A percentile compares a stretch with the other conserved stretches of the same genome.
These are phyloP conservation scores for Mycena sanguinolenta DNA, from an alignment of 768 basidiomycete species.

Conservation along the genomic window DNA sequence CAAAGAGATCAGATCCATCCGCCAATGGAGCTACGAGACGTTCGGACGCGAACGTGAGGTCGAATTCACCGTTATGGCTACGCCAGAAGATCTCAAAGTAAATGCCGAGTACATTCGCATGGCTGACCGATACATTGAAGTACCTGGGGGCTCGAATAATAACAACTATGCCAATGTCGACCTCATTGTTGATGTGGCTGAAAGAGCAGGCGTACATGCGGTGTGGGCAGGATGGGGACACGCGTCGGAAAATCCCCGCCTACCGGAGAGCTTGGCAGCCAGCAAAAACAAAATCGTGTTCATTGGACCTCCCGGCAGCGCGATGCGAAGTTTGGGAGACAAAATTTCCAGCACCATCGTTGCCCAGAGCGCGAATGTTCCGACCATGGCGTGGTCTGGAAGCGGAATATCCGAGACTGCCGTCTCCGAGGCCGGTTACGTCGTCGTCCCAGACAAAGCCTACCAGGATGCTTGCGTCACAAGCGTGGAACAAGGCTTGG, in stretches of 20 bases:
- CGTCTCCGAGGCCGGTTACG: slow-evolving; percentile 88
- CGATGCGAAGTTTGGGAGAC: slow-evolving; percentile 99
- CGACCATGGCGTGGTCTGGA: slow-evolving; percentile 99
- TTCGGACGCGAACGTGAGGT: slow-evolving; percentile 96
- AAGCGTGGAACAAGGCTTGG: slow-evolving; percentile 87
- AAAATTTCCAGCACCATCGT: slow-evolving; percentile 99
- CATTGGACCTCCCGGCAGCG: slow-evolving; percentile 98
- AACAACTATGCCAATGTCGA: slow-evolving; percentile 99
- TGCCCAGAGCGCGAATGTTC: slow-evolving; percentile 95
- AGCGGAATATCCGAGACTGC: slow-evolving; percentile 91
- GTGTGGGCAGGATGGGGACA: slow-evolving; percentile 99
- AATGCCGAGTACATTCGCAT: slow-evolving; percentile 99
- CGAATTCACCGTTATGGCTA: slow-evolving; percentile 99
- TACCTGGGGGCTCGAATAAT: slow-evolving; percentile 98
- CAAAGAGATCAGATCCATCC: slow-evolving; percentile 98
- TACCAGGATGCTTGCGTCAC: slow-evolving; percentile 92
- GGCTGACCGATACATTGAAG: slow-evolving; percentile 99
- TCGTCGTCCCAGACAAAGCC: slow-evolving; percentile 92
- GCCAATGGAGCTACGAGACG: slow-evolving; percentile 99
- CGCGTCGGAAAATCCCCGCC: slow-evolving; percentile 97
- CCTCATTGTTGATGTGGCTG: slow-evolving; percentile 97
- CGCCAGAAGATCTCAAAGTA: slow-evolving; percentile 97
- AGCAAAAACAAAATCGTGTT: slow-evolving; percentile 98
- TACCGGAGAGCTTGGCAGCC: slow-evolving; percentile 93
- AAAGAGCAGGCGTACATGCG: slow-evolving; percentile 96